phyloP scores from a whole-genome alignment of 2,329 filamentous ascomycete species.

The Pleurostoma richardsiae region DNA sequence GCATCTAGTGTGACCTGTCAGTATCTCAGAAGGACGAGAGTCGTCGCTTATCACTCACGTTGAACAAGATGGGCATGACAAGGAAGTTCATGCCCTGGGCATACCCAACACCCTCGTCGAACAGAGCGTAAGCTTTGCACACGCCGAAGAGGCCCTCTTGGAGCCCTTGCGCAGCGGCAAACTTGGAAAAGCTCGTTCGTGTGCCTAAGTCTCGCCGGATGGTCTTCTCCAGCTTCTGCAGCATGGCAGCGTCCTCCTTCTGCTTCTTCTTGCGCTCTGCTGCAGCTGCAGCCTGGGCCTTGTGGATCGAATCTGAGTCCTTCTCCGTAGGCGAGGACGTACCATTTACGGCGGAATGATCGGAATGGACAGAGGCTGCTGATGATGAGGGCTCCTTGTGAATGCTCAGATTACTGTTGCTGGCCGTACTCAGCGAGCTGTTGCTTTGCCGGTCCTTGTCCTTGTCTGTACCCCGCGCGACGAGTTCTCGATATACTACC shows the following conservation, averaged over 20 bases:
- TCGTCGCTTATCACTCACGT: slow-evolving; percentile 47
- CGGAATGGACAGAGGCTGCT: slow-evolving; percentile 79
- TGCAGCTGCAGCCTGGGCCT: slow-evolving; percentile 57
- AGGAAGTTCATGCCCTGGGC: slow-evolving; percentile 99
- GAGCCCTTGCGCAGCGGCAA: slow-evolving; percentile 81
- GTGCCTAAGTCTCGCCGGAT: slow-evolving; percentile 90
- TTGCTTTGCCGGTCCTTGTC: slow-evolving; percentile 60
- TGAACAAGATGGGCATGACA: slow-evolving; percentile 93
- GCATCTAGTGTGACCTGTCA: slow-evolving; percentile 56
- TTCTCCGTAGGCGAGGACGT: slow-evolving; percentile 56
- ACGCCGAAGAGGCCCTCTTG: slow-evolving; percentile 93
- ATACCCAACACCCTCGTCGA: slow-evolving; percentile 91
- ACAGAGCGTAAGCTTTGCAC: slow-evolving; percentile 95
- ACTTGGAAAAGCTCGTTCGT: slow-evolving; percentile 94
- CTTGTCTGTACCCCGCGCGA: slow-evolving; percentile 75
- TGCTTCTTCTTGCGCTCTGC: slow-evolving; percentile 72
- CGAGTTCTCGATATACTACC: slow-evolving; percentile 75
- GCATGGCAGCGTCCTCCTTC: slow-evolving; percentile 67
- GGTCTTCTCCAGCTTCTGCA: slow-evolving; percentile 82
- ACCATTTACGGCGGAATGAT: slow-evolving; percentile 57
- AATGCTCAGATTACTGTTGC: slow-evolving; percentile 49
- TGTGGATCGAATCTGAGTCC: slow-evolving; percentile 57
- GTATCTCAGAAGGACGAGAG: no score
- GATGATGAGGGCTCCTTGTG: slow-evolving; percentile 72
- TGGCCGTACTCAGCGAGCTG: slow-evolving; percentile 43